Evolutionary conservation across 129 eudicot species (phyloP).

Genomic region (Lactuca sativa): DNA sequence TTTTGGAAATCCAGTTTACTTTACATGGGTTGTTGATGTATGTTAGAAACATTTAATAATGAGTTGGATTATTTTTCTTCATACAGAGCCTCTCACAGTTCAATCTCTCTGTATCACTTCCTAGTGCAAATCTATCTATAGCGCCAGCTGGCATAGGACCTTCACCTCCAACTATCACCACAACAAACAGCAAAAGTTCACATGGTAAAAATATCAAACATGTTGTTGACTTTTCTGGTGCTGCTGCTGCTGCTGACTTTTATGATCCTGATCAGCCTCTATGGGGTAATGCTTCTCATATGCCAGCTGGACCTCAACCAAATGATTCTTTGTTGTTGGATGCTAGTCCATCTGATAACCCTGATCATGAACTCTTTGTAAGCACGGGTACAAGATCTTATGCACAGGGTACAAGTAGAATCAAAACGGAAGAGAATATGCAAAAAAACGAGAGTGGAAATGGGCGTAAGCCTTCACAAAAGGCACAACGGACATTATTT

Average conservation of each 20-base stretch:
- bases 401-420: conserved; percentile 52
- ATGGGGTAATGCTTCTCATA: conserved; percentile 62
- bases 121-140: conserved; percentile 55
- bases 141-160: conserved; percentile 56
- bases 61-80: neutral
- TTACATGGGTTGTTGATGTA: conserved; percentile 8
- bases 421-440: conserved; percentile 36
- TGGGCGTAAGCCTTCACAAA: conserved; percentile 62
- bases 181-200: conserved; percentile 37
- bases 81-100: conserved; percentile 91
- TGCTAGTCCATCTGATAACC: conserved; percentile 34
- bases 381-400: conserved; percentile 41
- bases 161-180: conserved; percentile 46
- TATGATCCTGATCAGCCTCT: conserved; percentile 95
- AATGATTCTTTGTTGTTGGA: conserved; percentile 38
- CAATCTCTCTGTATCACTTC: conserved; percentile 75
- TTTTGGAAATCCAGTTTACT: neutral
- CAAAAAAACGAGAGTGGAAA: conserved; percentile 38
- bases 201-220: conserved; percentile 40
- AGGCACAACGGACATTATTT: conserved; percentile 75
- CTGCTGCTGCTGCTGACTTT: conserved; percentile 53
- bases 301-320: conserved; percentile 44
- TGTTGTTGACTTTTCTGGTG: conserved; percentile 37
- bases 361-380: conserved; percentile 37
- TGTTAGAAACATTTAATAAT: neutral